A percentile compares a stretch with the other conserved stretches of the same genome.
Evolutionary conservation across 768 basidiomycete species (phyloP).

Genomic region (Crassisporium funariophilum): DNA sequence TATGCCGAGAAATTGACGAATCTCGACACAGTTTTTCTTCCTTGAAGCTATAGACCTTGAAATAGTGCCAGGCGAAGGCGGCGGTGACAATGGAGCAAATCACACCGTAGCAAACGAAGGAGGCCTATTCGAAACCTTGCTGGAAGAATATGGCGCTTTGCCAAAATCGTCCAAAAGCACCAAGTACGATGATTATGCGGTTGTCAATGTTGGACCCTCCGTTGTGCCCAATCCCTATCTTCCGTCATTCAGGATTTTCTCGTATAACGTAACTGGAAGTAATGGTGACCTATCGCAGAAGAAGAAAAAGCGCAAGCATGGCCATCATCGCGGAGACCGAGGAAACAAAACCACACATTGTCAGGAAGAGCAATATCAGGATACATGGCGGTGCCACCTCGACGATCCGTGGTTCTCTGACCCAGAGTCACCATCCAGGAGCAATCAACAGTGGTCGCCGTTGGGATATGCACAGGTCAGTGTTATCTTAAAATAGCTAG

Average conservation of each 20-base stretch:
- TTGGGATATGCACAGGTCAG: conserved; percentile 86
- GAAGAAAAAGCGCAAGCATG: conserved; percentile 44
- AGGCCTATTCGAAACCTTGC: conserved; percentile 56
- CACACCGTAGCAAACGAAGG: conserved; percentile 22
- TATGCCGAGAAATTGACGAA: conserved; percentile 14
- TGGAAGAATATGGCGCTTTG: conserved; percentile 66
- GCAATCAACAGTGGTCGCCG: conserved; percentile 69
- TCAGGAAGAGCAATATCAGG: conserved; percentile 49
- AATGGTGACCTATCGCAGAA: conserved; percentile 21
- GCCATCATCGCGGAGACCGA: conserved; percentile 48
- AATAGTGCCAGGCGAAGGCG: conserved; percentile 33
- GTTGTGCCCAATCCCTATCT: conserved; percentile 88
- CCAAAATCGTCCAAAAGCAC: conserved; percentile 51
- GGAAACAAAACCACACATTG: conserved; percentile 50
- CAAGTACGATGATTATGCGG: conserved; percentile 67
- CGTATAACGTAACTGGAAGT: conserved; percentile 70
- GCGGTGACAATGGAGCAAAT: conserved; percentile 20
- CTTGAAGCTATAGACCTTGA: conserved; percentile 56
- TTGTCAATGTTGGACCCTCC: conserved; percentile 79
- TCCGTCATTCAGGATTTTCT: conserved; percentile 78
- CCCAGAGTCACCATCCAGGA: conserved; percentile 67
- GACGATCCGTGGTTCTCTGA: conserved; percentile 63
- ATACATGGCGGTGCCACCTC: conserved; percentile 67
- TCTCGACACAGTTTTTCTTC: conserved; percentile 51
- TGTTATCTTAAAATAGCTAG: conserved; percentile 13